Percentiles rank a stretch among this genome's conserved stretches.
phyloP scores from a whole-genome alignment of 2,329 filamentous ascomycete genomes.

The Celoporthe dispersa region DNA sequence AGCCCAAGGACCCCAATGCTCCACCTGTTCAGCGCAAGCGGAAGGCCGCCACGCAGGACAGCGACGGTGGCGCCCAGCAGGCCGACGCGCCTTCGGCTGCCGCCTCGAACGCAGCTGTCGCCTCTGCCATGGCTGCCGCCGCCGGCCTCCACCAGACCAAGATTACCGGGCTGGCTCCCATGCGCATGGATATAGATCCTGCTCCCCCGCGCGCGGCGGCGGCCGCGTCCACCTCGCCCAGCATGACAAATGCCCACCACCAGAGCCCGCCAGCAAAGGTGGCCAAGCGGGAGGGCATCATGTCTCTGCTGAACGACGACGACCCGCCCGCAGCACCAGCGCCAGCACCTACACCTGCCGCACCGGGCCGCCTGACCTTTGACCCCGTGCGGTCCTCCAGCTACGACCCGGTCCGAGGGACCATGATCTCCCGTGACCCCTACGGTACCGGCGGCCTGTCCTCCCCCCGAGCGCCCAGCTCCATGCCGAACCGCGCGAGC shows the following conservation, averaged over 20 bases:
- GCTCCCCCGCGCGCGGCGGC: slow-evolving; percentile 35
- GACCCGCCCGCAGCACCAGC: slow-evolving; percentile 42
- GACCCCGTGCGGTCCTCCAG: slow-evolving; percentile 84
- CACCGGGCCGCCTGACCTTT: slow-evolving; percentile 81
- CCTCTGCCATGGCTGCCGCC: slow-evolving; percentile 22
- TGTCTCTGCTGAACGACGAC: slow-evolving; percentile 60
- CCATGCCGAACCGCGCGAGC: slow-evolving; percentile 71
- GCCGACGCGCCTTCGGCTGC: slow-evolving; percentile 21
- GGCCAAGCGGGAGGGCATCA: slow-evolving; percentile 60
- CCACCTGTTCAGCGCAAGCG: slow-evolving; percentile 59
- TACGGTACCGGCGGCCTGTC: slow-evolving; percentile 50
- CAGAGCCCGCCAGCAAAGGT: slow-evolving; percentile 48
- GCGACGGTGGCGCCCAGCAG: slow-evolving; percentile 36
- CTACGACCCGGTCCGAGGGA: slow-evolving; percentile 67
- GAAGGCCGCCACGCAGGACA: slow-evolving; percentile 46
- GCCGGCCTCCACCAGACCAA: slow-evolving; percentile 44
- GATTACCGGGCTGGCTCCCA: slow-evolving; percentile 46
- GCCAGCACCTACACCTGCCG: slow-evolving; percentile 49
- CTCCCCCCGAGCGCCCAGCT: slow-evolving; percentile 54
- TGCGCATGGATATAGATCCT: slow-evolving; percentile 41
- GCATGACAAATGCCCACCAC: slow-evolving; percentile 35
- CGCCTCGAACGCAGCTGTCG: background rate
- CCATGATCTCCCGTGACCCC: slow-evolving; percentile 58
- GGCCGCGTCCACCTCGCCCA: slow-evolving; percentile 25
- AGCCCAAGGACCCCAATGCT: slow-evolving; percentile 63